Evolutionary conservation across 192 early-diverging fungal genomes (phyloP), one percentile per base, ranked within the genome.

Genomic region (Coemansia sp.): DNA sequence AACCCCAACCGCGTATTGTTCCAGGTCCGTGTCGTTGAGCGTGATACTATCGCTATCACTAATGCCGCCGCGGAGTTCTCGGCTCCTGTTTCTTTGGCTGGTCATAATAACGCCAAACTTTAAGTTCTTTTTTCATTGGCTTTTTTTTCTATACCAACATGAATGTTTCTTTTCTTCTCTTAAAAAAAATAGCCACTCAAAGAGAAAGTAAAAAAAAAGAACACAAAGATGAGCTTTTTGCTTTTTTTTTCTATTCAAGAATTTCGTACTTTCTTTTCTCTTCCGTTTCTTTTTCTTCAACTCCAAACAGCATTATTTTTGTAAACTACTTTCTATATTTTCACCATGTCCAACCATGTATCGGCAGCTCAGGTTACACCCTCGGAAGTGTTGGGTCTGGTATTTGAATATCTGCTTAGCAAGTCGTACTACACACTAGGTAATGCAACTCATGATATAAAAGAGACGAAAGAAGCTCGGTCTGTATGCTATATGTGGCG

Each of bases 11-110:
- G 92, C 71, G 88, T 99, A 20, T 84, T 98, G 65, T 99, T 98
- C 90, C 90, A 94, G 76, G 92, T 93, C 47, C 91, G 93, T 37
- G 90, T 93, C 15, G 93, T 98, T 38, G 98, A 99, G 85, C 89
- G 97, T 18, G 89, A 98, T 67, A 88, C 84, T 3, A 88, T 97
- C 67, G 93, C 89, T 37, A 93, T 99, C 68, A 88, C 91, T 35
- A 93, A 94, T 75, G 97, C 95, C 12, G 97, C 95, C 11, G 92
- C 93, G 3, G 93, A 96, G 80, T 88, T 98, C 40, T 35, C 68
- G 20, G 58, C 37, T 2, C 75, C 75, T 0, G 76, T 70, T 2
- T 13, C 59, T 6, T 65, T 83, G 64, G 37, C 67, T 6, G n/a
- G 58, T 9, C 53, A 56, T 8, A 30, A 15, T 16, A 62, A 32